Percentiles rank a stretch among this genome's conserved stretches.
phyloP scores from a whole-genome alignment of 2,329 filamentous ascomycete species.

The Pseudogymnoascus sp. region DNA sequence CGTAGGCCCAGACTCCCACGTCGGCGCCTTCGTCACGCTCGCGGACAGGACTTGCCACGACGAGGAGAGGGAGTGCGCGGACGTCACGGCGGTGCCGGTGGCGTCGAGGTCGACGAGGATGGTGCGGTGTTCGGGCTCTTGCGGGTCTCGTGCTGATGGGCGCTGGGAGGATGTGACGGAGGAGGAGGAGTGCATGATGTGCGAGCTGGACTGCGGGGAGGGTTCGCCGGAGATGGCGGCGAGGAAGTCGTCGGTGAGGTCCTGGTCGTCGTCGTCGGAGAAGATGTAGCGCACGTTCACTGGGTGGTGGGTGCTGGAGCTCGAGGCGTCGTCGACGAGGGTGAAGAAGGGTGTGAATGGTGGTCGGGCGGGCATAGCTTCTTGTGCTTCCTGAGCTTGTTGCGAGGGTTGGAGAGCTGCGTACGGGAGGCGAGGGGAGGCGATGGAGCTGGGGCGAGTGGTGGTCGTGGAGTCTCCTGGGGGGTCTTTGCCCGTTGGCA shows the following conservation, averaged over 20 bases:
- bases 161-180: constrained; percentile 21
- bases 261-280: constrained; percentile 72
- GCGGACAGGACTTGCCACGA: constrained; percentile 61
- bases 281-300: constrained; percentile 80
- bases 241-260: constrained; percentile 58
- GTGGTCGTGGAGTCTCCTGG: not conserved
- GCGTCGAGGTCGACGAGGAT: constrained; percentile 48
- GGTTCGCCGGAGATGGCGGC: constrained; percentile 29
- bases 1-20: constrained; percentile 39
- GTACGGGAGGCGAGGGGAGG: not conserved
- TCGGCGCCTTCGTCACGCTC: constrained; percentile 49
- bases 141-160: constrained; percentile 10
- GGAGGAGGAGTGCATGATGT: constrained; percentile 36
- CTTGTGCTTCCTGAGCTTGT: not conserved
- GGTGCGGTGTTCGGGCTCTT: constrained; percentile 31
- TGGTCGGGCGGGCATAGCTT: constrained; percentile 18
- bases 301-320: constrained; percentile 70
- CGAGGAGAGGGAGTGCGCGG: constrained; percentile 62
- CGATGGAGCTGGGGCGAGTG: not conserved
- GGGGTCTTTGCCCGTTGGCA: constrained; percentile 2
- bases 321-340: constrained; percentile 67
- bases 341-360: constrained; percentile 77
- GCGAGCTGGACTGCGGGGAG: not conserved
- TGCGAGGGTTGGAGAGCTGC: not conserved
- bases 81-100: constrained; percentile 47